Conservation (phyloP, 495 filamentous ascomycete species). For the Poronia punctata region DNA sequence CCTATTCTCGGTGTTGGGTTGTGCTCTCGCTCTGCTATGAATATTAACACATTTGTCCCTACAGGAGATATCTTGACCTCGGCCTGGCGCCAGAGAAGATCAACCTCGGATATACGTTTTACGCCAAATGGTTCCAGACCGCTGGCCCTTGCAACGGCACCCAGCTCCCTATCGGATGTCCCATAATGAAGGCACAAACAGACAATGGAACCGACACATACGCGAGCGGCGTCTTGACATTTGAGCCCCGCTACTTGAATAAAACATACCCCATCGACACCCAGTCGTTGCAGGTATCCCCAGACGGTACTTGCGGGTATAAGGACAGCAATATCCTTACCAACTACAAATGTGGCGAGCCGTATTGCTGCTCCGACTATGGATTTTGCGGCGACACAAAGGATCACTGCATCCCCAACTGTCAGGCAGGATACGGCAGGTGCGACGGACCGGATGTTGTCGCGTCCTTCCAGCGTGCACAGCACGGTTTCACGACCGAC, state of each 20-base stretch:
- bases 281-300: background rate
- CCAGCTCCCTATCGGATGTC: slow-evolving; percentile 45
- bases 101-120: slow-evolving; percentile 60
- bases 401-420: slow-evolving; percentile 14
- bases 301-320: slow-evolving; percentile 2
- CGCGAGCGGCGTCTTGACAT: slow-evolving; percentile 50
- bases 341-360: slow-evolving; percentile 13
- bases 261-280: background rate
- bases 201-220: slow-evolving; percentile 50
- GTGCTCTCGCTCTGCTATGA: too few relatives aligned
- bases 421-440: slow-evolving; percentile 18
- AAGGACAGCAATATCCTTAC: background rate
- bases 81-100: slow-evolving; percentile 46
- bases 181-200: slow-evolving; percentile 47
- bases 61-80: slow-evolving; percentile 46
- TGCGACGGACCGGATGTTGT: slow-evolving; percentile 21
- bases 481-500: slow-evolving; percentile 42
- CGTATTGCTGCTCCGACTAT: slow-evolving; percentile 15
- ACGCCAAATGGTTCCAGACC: slow-evolving; percentile 60
- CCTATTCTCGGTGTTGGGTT: too few relatives aligned
- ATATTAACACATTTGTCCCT: too few relatives aligned
- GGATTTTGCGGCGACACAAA: slow-evolving; percentile 20
- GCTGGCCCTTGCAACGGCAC: slow-evolving; percentile 26
- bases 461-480: slow-evolving; percentile 33
- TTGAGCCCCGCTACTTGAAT: slow-evolving; percentile 24